phyloP scores from a whole-genome alignment of 2,329 filamentous ascomycete species.

The Sporothrix brasiliensis region DNA sequence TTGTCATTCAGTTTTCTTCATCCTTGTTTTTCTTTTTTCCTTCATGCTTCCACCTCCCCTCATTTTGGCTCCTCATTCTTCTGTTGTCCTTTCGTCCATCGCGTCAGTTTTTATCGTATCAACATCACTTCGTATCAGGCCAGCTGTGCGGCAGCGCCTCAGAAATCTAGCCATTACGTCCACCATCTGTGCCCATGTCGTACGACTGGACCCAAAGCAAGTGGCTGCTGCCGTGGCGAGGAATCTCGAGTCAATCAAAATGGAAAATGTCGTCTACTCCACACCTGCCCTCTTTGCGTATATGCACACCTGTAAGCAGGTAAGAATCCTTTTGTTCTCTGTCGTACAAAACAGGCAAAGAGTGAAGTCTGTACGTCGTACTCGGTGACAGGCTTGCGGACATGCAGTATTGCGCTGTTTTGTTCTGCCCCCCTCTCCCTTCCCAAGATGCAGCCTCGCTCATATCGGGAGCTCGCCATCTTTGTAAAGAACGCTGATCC shows the following conservation, averaged over 20 bases:
- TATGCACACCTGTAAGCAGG: neutral
- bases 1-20: neutral
- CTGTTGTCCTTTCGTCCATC: neutral
- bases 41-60: neutral
- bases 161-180: neutral
- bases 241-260: neutral
- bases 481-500: neutral
- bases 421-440: neutral
- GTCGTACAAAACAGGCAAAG: neutral
- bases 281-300: neutral
- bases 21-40: neutral
- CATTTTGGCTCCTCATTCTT: too few relatives aligned
- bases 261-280: neutral
- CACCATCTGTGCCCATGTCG: neutral
- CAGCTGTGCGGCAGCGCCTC: too few relatives aligned
- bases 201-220: neutral
- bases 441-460: neutral
- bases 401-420: neutral
- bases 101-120: too few relatives aligned
- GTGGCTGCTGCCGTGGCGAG: conserved; percentile 14
- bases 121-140: too few relatives aligned
- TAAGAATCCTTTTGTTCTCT: neutral
- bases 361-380: neutral
- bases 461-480: neutral
- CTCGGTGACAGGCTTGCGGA: neutral